Conservation (phyloP, 441 rosid species). For the Pelargonium exstipulatum region DNA sequence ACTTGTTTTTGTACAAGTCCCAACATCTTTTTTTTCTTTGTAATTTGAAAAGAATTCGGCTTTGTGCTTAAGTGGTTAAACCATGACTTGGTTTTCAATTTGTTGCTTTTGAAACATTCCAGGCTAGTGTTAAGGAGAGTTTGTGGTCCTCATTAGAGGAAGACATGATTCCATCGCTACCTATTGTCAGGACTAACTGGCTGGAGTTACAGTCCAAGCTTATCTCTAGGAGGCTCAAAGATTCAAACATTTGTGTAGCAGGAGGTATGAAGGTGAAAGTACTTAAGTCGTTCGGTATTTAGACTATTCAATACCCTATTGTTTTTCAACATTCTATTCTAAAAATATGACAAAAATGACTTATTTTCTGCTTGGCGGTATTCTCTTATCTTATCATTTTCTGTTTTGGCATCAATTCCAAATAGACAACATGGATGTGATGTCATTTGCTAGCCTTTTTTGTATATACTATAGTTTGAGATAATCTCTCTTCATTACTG, state of each 20-base stretch:
- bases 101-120: conserved; percentile 22
- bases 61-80: conserved; percentile 11
- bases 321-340: neutral
- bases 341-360: neutral
- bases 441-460: neutral
- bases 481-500: neutral
- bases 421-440: neutral
- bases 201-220: conserved; percentile 87
- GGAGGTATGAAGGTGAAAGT: conserved; percentile 85
- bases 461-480: neutral
- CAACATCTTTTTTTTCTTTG: neutral
- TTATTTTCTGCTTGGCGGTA: neutral
- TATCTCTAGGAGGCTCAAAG: conserved; percentile 52
- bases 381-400: neutral
- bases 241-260: conserved; percentile 86
- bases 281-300: conserved; percentile 21
- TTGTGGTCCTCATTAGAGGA: conserved; percentile 87
- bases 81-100: conserved; percentile 14
- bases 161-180: conserved; percentile 73
- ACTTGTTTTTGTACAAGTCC: neutral
- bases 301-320: neutral
- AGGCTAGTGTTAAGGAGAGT: conserved; percentile 72
- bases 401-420: neutral
- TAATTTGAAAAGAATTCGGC: conserved; percentile 1
- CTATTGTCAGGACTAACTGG: conserved; percentile 81